Evolutionary conservation across 768 basidiomycete genomes (phyloP), one percentile per base, ranked within the genome.

Genomic region (Russula brevipes): DNA sequence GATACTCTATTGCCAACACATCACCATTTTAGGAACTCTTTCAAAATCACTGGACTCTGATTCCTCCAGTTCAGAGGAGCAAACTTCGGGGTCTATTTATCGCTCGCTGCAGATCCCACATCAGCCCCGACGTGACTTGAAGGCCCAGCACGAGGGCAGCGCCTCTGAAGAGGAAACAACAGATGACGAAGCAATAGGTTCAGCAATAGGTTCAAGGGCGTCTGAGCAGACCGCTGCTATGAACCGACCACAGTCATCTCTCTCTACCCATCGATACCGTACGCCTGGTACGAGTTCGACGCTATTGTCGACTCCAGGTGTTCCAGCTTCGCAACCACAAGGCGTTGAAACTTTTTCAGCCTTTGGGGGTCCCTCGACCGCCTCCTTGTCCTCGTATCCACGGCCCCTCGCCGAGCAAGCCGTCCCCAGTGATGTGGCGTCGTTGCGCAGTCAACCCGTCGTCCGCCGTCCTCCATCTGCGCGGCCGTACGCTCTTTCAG

Each of bases 221-320:
- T 73, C 74, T 16, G 52, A 58, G 8, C 56, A 51, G 31, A 52
- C 44, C 19, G 46, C 39, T 10, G 46, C 42, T 16, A 69, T 77
- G 50, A 76, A 77, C 60, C 83, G 91, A 24, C 87, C 91, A 4
- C 81, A 82, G 24, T 93, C 91, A n/a, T 88, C 91, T 17, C 71
- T 86, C 53, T 91, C 91, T 2, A 86, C 88, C 2, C 80, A 85
- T 54, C 82, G 85, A 52, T 92, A 93, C 71, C 89, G 86, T 58
- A 92, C 91, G 36, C 91, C 91, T 7, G 78, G 86, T 70, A 80
- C 82, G 14, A 81, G 83, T 44, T 86, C 88, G 16, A 73, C 83
- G 11, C 77, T 82, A 17, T 76, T 85, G 70, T 83, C 86, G 4
- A 79, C 75, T 17, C 76, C 74, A 1, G 78, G 77, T 30, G 33